Evolutionary conservation across 2,329 filamentous ascomycete genomes (phyloP), one percentile per base, ranked within the genome.

Genomic region (Elsinoe perseae): DNA sequence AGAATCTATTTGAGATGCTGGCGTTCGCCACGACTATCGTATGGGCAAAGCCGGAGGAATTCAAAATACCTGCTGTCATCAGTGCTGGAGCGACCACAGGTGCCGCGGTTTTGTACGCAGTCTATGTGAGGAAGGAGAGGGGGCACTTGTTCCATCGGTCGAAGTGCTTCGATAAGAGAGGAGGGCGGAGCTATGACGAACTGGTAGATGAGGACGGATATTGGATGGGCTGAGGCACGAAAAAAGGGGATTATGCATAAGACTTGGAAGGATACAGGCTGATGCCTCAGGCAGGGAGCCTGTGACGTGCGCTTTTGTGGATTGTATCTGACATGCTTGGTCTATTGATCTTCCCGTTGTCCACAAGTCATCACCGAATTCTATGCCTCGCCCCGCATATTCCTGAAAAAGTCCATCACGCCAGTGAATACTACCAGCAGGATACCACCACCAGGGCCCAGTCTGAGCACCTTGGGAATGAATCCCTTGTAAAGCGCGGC

Each of bases 401-500:
- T 83, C 65, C 89, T 82, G 84, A 96, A 95, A 72, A 95, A 95
- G 70, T 96, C 91, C 83, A 89, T 89, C 57, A 91, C 84, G 56
- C 85, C 84, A n/a, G 87, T 91, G 75, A 87, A 93, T 50, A 93
- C 87, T 56, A 92, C 89, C 40, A 95, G 78, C 58, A 95, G 76
- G 64, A 95, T 84, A 75, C 82, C 82, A 68, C 82, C 82, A 64
- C 82, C 86, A 25, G 86, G 86, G 59, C 85, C 83, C 62, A 86
- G 70, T 74, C 87, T 78, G 61, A 95, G 77, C 32, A 96, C 93
- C 82, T 98, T 98, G 64, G 93, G 93, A 61, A 93, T 68, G 80
- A 98, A 98, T 14, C 93, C 93, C 81, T 97, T 98, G 80, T 98
- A 98, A 59, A 98, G 77, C 36, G 93, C 93, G 48, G 73, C 75